These are phyloP conservation scores for Pythium chondricola DNA, from an alignment of 352 stramenopile genomes.

Conservation along the genomic window DNA sequence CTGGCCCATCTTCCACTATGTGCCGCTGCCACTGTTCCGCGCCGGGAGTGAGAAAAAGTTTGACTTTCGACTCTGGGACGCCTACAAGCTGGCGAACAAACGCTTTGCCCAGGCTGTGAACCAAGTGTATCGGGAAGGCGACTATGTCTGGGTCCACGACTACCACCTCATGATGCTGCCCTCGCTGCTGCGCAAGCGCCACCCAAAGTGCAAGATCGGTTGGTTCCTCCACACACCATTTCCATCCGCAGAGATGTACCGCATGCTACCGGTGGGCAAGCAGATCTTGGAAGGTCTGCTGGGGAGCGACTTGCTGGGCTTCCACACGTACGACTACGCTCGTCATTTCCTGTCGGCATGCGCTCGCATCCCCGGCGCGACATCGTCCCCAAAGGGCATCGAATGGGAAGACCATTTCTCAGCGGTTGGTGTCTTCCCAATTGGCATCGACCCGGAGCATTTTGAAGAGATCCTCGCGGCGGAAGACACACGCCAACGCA, in stretches of 20 bases:
- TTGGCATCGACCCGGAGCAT: conserved; percentile 81
- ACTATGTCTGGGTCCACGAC: conserved; percentile 87
- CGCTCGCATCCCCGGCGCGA: conserved; percentile 60
- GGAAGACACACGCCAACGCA: conserved; percentile 45
- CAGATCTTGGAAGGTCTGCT: conserved; percentile 77
- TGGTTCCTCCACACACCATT: conserved; percentile 90
- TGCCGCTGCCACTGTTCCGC: conserved; percentile 84
- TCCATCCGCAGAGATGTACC: conserved; percentile 81
- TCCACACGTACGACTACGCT: conserved; percentile 87
- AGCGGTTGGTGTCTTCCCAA: conserved; percentile 74
- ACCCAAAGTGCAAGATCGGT: conserved; percentile 68
- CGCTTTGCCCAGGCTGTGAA: conserved; percentile 75
- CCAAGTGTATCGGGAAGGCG: conserved; percentile 71
- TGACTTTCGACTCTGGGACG: conserved; percentile 83
- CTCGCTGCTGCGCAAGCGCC: conserved; percentile 62
- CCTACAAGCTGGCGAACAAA: conserved; percentile 84
- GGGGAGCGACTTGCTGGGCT: conserved; percentile 73
- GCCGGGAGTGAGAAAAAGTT: conserved; percentile 89
- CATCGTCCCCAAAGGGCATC: conserved; percentile 74
- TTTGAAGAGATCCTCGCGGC: conserved; percentile 60
- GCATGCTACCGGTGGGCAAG: conserved; percentile 69
- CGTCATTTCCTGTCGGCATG: conserved; percentile 81
- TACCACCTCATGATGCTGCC: conserved; percentile 88
- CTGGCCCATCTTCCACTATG: conserved; percentile 91
- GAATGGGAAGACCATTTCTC: conserved; percentile 79